phyloP scores from a whole-genome alignment of 371 early-diverging fungal genomes.

The Dentiscutata heterogama region DNA sequence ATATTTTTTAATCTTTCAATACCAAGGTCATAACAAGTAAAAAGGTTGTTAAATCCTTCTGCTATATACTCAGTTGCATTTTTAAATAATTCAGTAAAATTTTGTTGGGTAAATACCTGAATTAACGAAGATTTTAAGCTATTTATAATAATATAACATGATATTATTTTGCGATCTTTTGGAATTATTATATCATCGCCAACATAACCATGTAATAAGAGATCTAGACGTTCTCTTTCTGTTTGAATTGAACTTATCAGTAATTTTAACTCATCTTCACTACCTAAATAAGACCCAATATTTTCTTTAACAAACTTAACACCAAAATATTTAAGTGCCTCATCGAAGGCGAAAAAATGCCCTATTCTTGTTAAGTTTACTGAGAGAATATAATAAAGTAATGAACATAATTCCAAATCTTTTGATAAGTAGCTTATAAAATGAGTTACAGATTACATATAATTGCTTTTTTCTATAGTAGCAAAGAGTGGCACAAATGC shows the following conservation, averaged over 20 bases:
- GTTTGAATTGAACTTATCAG: neutral
- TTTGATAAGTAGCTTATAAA: neutral
- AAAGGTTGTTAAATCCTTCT: too few species aligned
- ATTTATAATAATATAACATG: too few species aligned
- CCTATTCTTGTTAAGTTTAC: constrained; percentile 10
- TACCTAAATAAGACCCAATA: neutral
- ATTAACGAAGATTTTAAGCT: too few species aligned
- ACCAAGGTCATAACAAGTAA: too few species aligned
- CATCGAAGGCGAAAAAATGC: constrained; percentile 19
- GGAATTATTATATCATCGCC: too few species aligned
- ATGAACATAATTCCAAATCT: neutral
- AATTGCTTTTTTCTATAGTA: neutral
- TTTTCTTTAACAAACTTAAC: constrained; percentile 25
- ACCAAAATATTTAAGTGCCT: constrained; percentile 1
- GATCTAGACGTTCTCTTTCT: neutral
- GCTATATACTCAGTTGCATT: too few species aligned
- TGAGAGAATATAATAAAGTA: neutral
- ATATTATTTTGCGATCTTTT: too few species aligned
- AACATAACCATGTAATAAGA: neutral
- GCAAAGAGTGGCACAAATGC: constrained; percentile 35
- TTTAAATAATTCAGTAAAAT: too few species aligned
- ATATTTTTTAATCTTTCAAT: too few species aligned
- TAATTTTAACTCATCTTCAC: neutral
- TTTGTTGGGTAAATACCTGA: too few species aligned
- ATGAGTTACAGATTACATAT: neutral